Conservation (phyloP, 208 protist genomes). For the Leishmania gerbilli region DNA sequence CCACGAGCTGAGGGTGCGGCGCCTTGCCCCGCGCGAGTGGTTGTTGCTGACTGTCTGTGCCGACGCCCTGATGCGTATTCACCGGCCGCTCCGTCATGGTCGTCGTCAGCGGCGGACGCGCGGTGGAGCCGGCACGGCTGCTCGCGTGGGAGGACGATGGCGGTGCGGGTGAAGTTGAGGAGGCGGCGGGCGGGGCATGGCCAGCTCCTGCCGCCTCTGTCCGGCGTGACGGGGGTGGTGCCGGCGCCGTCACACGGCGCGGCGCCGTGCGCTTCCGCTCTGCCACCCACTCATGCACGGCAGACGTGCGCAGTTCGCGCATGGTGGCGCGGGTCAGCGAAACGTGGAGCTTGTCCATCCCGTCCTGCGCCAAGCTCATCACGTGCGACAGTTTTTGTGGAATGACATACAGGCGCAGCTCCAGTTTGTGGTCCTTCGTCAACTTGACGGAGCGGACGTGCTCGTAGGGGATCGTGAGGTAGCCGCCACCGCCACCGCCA, state of each 20-base stretch:
- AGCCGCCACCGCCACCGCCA: conserved; percentile 39
- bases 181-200: neutral
- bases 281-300: conserved; percentile 78
- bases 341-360: conserved; percentile 60
- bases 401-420: conserved; percentile 70
- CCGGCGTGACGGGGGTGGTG: neutral
- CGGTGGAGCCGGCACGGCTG: conserved; percentile 6
- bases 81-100: conserved; percentile 20
- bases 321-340: conserved; percentile 75
- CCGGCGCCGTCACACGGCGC: conserved; percentile 5
- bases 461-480: conserved; percentile 87
- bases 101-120: neutral
- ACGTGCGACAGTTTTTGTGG: conserved; percentile 54
- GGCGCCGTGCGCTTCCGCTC: conserved; percentile 74
- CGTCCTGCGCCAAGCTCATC: conserved; percentile 47
- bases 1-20: neutral
- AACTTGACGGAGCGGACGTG: conserved; percentile 84
- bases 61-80: conserved; percentile 2
- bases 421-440: conserved; percentile 71
- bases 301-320: conserved; percentile 43
- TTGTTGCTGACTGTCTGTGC: neutral
- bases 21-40: neutral
- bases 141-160: neutral
- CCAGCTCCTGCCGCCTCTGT: neutral
- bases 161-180: neutral